Conservation (phyloP, 139 green algal species). For the Chlorella vulgaris region DNA sequence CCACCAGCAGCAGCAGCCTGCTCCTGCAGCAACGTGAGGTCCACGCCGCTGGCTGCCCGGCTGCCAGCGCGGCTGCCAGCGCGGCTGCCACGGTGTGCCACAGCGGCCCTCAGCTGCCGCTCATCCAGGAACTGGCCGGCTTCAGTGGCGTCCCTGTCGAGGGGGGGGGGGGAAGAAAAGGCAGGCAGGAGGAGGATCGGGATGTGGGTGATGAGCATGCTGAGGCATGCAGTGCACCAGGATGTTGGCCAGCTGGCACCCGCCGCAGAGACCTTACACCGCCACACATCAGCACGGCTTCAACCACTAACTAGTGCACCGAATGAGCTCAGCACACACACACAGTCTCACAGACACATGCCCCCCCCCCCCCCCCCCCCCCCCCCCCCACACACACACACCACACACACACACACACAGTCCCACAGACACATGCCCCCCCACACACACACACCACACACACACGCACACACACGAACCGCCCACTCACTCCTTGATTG, state of each 20-base stretch:
- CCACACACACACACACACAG: neutral
- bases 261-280: neutral
- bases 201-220: too few relatives aligned
- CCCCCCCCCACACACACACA: neutral
- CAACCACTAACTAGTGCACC: neutral
- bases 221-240: too few relatives aligned
- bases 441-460: neutral
- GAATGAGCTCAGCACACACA: neutral
- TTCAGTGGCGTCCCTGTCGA: neutral
- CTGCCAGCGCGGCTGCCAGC: conserved; percentile 8
- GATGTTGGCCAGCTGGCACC: too few relatives aligned
- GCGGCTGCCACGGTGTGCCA: neutral
- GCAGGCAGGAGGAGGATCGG: too few relatives aligned
- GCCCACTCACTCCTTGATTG: conserved; percentile 27
- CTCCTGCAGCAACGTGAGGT: neutral
- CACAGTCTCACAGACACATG: neutral
- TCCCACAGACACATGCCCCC: too few relatives aligned
- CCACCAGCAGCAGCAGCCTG: neutral
- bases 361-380: neutral
- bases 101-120: conserved; percentile 11
- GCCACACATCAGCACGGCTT: neutral
- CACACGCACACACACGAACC: neutral
- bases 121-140: conserved; percentile 9
- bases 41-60: neutral
- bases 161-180: neutral